Base-by-base conservation (phyloP, 306 rosid genomes). In the Heteromeles arbutifolia region DNA sequence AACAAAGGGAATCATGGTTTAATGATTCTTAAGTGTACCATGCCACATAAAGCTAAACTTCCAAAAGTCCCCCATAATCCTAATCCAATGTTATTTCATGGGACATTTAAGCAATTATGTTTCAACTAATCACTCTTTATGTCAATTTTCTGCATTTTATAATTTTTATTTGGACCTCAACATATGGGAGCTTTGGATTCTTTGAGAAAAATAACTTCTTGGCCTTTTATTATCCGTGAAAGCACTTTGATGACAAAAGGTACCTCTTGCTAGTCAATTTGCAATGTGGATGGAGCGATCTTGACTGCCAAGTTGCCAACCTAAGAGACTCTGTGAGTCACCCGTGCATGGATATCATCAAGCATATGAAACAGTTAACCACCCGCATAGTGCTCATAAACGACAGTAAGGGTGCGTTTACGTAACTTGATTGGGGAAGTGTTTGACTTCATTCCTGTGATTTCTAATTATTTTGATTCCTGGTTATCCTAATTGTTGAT, bases 161-260 rank as follows among this genome's bases (percentile, higher is more conserved):
- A n/a, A 65, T 18, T 9, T 26, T 34, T 50, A 45, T 69, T 69
- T 37, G 24, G 21, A 69, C 32, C 65, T 15, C 63, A 70, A 52
- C 53, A 41, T 70, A 57, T 57, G 62, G 62, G 57, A 75, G 64
- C 67, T 25, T 66, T 26, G 70, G 78, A 63, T 82, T 77, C 74
- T 63, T 17, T 39, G 57, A 37, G n/a, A 39, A 26, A 58, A 39
- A 41, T 67, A 39, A 22, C 71, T 11, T 41, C 72, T n/a, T n/a
- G 31, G 13, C 39, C 6, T 67, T 39, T 22, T 14, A 13, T 67
- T 39, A 25, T 4, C 45, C 8, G 54, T 24, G 14, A 18, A 72
- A 34, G 68, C 68, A 73, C 53, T 73, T 24, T 58, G 41, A 22
- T 34, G 32, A 73, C 25, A 9, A 39, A 73, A 39, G 8, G 67